Conservation (phyloP, 2,329 filamentous ascomycete species). For the Penicillium polonicum region DNA sequence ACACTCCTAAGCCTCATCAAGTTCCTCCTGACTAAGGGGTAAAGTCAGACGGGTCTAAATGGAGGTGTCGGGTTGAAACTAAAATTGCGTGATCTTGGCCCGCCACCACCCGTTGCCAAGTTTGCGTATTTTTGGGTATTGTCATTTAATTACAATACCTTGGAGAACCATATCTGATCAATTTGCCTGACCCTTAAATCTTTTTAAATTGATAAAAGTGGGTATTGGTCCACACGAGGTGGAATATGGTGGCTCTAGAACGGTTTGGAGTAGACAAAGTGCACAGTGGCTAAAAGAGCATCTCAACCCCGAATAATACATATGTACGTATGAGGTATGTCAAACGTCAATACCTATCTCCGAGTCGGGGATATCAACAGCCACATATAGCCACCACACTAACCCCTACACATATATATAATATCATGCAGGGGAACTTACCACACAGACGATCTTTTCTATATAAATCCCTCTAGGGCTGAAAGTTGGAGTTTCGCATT, state of each 20-base stretch:
- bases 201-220: neutral
- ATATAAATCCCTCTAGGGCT: neutral
- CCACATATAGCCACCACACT: neutral
- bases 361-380: neutral
- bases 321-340: neutral
- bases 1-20: neutral
- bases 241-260: neutral
- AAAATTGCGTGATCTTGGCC: constrained; percentile 10
- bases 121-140: neutral
- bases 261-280: neutral
- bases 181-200: neutral
- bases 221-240: neutral
- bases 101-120: constrained; percentile 1
- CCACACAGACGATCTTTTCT: neutral
- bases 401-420: neutral
- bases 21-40: constrained; percentile 4
- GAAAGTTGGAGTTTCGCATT: neutral
- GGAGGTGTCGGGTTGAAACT: neutral
- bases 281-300: neutral
- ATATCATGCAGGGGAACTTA: neutral
- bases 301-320: neutral
- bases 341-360: neutral
- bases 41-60: neutral
- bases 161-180: neutral
- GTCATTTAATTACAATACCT: neutral